These are phyloP conservation scores for Daldinia vernicosa DNA, from an alignment of 495 filamentous ascomycete species.

Conservation along the genomic window DNA sequence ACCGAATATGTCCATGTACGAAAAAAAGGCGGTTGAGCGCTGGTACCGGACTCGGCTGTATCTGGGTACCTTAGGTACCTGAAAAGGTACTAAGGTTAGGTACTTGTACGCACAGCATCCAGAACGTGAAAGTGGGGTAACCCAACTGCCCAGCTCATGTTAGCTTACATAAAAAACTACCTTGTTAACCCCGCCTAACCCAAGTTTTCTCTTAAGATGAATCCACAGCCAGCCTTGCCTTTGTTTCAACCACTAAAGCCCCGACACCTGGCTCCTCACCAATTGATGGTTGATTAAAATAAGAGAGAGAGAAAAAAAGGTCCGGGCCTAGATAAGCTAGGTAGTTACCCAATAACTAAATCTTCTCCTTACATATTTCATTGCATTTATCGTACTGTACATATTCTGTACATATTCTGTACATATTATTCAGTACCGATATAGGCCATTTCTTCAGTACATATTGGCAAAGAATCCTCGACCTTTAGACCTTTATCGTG, in stretches of 20 bases:
- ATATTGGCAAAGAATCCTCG: conserved; percentile 18
- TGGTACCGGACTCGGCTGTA: background rate
- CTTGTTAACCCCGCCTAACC: background rate
- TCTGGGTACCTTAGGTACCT: conserved; percentile 5
- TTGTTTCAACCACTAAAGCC: conserved; percentile 17
- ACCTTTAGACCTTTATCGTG: conserved; percentile 36
- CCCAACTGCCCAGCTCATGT: background rate
- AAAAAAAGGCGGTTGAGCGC: background rate
- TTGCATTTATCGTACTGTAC: no score
- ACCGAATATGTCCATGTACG: background rate
- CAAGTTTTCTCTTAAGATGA: background rate
- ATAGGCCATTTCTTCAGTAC: background rate
- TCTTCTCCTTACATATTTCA: background rate
- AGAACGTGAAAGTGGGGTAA: background rate
- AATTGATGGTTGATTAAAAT: conserved; percentile 25
- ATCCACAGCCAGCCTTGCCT: conserved; percentile 19
- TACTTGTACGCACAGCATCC: background rate
- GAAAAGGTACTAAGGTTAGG: no score
- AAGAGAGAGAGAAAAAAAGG: conserved; percentile 2
- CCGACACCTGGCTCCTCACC: conserved; percentile 28
- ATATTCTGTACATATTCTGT: background rate
- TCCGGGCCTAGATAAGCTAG: background rate
- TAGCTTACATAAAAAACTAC: background rate
- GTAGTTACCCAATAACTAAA: conserved; percentile 3
- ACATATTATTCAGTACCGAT: conserved; percentile 27